Evolutionary conservation across 352 stramenopile genomes (phyloP), one percentile per base, ranked within the genome.

Genomic region (Phytophthora vignae): DNA sequence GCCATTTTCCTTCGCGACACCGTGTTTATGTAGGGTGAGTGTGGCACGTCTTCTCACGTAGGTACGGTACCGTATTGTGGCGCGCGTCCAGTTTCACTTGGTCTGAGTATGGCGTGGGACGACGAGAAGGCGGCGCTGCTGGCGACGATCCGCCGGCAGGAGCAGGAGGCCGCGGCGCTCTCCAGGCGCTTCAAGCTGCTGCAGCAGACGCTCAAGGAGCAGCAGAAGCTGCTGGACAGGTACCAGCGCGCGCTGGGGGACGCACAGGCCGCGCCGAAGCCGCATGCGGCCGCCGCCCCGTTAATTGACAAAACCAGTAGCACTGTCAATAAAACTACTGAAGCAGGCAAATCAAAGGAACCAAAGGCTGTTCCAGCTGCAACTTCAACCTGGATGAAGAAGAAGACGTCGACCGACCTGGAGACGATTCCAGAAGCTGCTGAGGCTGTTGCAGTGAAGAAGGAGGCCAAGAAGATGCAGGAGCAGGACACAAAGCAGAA

Each of bases 211-310:
- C 64, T 94, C 11, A 76, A 81, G 36, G 73, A 90, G 62, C 88
- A 95, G 60, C 88, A 95, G 68, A 73, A 79, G n/a, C 55, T 94
- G 62, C 54, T 96, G 19, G 83, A 96, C 49, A 79, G 74, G 19
- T 93, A 94, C 58, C 83, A 96, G 54, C 63, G 69, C 40, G 79
- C 73, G 33, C 58, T 96, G 11, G 33, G 46, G 10, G 10, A 48
- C 4, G 68, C 55, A n/a, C 46, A 59, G 15, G 33, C 55, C 17
- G 9, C 12, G 6, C 21, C 22, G 2, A 61, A 67, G 33, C 1
- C 33, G 12, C 33, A 9, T 15, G 9, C 10, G 33, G 9, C 33
- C 33, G 33, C 33, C 15, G 33, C 8, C 2, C 33, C 33, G 31
- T 1, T 33, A 22, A 69, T 42, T 73, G 58, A 31, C 46, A 60